Percentiles rank a stretch among this genome's conserved stretches.
Evolutionary conservation across 495 filamentous ascomycete genomes (phyloP).

Genomic region (Aspergillus cavernicola): DNA sequence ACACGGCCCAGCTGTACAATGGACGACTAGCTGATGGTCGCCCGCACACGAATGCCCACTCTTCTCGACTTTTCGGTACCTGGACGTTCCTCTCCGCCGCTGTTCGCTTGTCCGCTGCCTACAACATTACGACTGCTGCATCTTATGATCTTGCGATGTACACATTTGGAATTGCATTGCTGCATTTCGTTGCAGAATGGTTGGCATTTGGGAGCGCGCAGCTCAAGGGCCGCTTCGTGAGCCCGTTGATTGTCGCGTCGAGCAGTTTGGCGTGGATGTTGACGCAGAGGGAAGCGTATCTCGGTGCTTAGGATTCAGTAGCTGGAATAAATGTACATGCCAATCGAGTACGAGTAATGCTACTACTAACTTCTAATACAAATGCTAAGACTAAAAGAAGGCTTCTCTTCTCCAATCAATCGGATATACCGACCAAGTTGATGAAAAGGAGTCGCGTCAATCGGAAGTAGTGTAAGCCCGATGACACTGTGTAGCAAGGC

Average conservation of each 20-base stretch:
- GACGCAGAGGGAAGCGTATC: conserved; percentile 48
- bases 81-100: conserved; percentile 79
- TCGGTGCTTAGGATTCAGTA: conserved; percentile 22
- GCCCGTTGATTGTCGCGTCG: conserved; percentile 70
- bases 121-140: conserved; percentile 66
- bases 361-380: too few species aligned
- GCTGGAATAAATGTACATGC: too few species aligned
- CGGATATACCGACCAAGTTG: conserved; percentile 21
- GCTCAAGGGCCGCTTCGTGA: conserved; percentile 63
- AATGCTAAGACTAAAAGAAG: background rate
- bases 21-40: conserved; percentile 43
- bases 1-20: conserved; percentile 74
- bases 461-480: conserved; percentile 84
- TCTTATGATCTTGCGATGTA: conserved; percentile 75
- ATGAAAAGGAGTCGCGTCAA: conserved; percentile 62
- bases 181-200: conserved; percentile 82
- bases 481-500: conserved; percentile 70
- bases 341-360: too few species aligned
- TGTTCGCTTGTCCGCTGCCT: conserved; percentile 79
- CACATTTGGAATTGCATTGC: conserved; percentile 75
- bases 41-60: conserved; percentile 54
- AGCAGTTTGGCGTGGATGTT: conserved; percentile 78
- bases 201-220: conserved; percentile 67
- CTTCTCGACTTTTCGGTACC: conserved; percentile 82
- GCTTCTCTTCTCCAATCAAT: conserved; percentile 45